Base-by-base conservation (phyloP, 768 basidiomycete genomes). In the Auricularia cornea region DNA sequence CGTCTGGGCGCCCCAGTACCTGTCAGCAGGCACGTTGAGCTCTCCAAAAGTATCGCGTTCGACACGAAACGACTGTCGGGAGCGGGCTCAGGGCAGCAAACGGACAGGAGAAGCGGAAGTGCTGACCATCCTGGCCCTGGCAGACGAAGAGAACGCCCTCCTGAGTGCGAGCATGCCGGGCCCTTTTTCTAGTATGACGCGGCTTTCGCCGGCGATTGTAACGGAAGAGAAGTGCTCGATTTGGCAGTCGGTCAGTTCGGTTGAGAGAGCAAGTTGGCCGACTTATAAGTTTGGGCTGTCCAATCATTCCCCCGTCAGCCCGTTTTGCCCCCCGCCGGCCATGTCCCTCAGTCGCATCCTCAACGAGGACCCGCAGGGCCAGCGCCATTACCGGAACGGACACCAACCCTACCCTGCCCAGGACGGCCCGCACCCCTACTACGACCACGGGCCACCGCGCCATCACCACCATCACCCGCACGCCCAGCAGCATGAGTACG, bases 1-100 rank as follows among this genome's bases (percentile, higher is more conserved):
- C 16, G 97, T 99, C 76, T 98, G 97, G 20, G 95, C 95, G 64
- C 97, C 97, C 94, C 95, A 99, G 77, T 98, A 98, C 63, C 88
- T 84, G 64, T 90, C 87, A 18, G 83, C 83, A 29, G 90, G 89
- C 29, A 99, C 97, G 68, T 90, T 83, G 44, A 99, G 84, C 65
- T 94, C 92, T 35, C 97, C 97, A 73, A 99, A 98, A 2, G 97
- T 98, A 75, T 98, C 97, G 67, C 80, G 87, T 76, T 99, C 96
- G 28, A 81, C 78, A 64, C 95, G 89, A 74, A 83, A 88, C 41
- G 64, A 41, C 63, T 66, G 62, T 30, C n/a, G n/a, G n/a, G 33
- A 59, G 6, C 26, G 28, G 6, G 26, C 10, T 16, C 26, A 57
- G 30, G 12, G 54, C 26, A 4, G 23, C 29, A 11, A 31, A 30